Conservation (phyloP, 1,284 basidiomycete genomes). For the Somion occarium region DNA sequence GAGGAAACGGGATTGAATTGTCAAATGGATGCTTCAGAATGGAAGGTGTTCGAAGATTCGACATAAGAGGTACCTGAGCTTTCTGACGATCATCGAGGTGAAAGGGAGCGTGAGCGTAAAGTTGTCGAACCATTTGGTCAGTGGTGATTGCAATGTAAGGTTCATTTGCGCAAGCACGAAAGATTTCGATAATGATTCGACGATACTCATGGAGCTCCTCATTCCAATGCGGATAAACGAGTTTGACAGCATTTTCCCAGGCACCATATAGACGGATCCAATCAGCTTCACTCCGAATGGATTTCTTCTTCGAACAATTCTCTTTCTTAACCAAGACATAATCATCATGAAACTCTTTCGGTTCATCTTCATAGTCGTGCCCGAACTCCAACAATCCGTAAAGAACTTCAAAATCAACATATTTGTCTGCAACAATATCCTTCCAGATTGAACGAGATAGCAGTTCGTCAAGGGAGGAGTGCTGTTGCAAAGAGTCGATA, state of each 20-base stretch:
- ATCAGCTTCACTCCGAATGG: constrained; percentile 8
- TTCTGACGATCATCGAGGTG: not conserved
- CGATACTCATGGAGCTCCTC: constrained; percentile 24
- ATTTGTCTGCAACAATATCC: constrained; percentile 14
- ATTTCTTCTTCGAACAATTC: constrained; percentile 13
- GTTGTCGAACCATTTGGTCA: not conserved
- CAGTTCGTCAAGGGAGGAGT: not conserved
- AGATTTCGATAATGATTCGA: constrained; percentile 15
- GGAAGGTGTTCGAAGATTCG: not conserved
- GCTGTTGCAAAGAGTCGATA: not conserved
- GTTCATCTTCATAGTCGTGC: constrained; percentile 14
- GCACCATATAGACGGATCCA: constrained; percentile 27
- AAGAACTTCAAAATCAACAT: constrained; percentile 23
- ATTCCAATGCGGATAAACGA: constrained; percentile 24
- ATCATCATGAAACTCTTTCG: constrained; percentile 16
- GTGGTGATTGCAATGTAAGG: not conserved
- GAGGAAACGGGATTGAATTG: constrained; percentile 2
- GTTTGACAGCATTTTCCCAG: constrained; percentile 15
- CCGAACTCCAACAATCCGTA: constrained; percentile 14
- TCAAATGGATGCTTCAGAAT: not conserved
- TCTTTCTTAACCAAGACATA: constrained; percentile 16
- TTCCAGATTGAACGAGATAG: constrained; percentile 10
- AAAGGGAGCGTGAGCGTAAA: not conserved
- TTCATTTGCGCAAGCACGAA: not conserved
- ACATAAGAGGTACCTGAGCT: not conserved